These are phyloP conservation scores for Pythium pyrilobum DNA, from an alignment of 352 stramenopile genomes.

Conservation along the genomic window DNA sequence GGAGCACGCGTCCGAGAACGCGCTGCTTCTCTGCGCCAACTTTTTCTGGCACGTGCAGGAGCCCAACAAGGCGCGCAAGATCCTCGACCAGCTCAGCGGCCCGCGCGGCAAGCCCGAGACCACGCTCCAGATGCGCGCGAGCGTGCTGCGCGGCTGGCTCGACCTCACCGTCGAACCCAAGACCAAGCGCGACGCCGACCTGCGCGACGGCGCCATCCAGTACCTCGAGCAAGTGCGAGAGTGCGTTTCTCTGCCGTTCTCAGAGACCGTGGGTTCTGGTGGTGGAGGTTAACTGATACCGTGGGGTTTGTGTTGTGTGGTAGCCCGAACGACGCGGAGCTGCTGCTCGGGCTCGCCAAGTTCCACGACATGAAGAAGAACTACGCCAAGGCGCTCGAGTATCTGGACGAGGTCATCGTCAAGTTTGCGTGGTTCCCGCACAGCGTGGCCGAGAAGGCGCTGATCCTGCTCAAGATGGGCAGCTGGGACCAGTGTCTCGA, in stretches of 20 bases:
- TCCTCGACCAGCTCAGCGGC: conserved; percentile 51
- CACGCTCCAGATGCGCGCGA: conserved; percentile 35
- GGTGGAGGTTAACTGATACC: background rate
- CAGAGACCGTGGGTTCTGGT: background rate
- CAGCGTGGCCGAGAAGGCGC: conserved; percentile 73
- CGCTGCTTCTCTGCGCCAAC: conserved; percentile 58
- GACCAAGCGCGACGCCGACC: conserved; percentile 57
- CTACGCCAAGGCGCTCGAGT: conserved; percentile 57
- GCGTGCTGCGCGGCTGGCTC: conserved; percentile 69
- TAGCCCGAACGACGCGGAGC: conserved; percentile 64
- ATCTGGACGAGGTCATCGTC: conserved; percentile 70
- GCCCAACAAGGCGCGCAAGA: conserved; percentile 56
- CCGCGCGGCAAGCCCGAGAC: conserved; percentile 13
- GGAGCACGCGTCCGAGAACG: conserved; percentile 49
- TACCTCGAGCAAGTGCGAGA: conserved; percentile 66
- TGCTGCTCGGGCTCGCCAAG: conserved; percentile 67
- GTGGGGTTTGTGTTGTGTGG: background rate
- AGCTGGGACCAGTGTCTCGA: conserved; percentile 85
- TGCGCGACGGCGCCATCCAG: conserved; percentile 50
- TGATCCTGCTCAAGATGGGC: conserved; percentile 79
- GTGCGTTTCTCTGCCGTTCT: conserved; percentile 20
- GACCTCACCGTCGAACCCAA: conserved; percentile 68
- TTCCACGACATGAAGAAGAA: conserved; percentile 73
- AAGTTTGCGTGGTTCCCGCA: conserved; percentile 82
- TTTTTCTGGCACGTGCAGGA: conserved; percentile 80